Percentiles rank a stretch among this genome's conserved stretches.
These are phyloP conservation scores for Boletus fagicola DNA, from an alignment of 768 basidiomycete genomes.

Conservation along the genomic window DNA sequence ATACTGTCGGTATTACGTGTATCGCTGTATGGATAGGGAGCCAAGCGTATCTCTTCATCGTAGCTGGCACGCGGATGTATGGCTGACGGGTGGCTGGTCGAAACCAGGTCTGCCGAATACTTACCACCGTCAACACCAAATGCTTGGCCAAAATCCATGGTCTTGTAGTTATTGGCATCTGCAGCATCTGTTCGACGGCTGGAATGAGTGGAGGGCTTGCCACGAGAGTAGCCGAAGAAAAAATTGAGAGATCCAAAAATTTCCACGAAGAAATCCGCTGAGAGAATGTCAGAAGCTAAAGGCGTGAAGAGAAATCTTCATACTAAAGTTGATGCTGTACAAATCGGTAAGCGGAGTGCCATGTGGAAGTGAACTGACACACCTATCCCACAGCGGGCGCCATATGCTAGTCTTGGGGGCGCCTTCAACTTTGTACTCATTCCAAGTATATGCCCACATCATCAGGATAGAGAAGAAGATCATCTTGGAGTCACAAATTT, in stretches of 20 bases:
- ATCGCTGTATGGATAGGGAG: constrained; percentile 34
- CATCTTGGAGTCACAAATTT: constrained; percentile 51
- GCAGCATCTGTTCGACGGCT: constrained; percentile 15
- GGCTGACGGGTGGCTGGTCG: constrained; percentile 7
- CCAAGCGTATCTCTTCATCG: constrained; percentile 42
- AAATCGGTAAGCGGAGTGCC: constrained; percentile 4
- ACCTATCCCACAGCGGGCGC: constrained; percentile 68
- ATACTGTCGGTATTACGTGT: constrained; percentile 5
- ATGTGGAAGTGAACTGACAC: constrained; percentile 8
- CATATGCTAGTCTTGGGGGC: constrained; percentile 53
- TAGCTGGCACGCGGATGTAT: constrained; percentile 30
- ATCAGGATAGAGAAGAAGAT: constrained; percentile 74
- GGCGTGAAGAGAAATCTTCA: constrained; percentile 13
- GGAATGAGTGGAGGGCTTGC: constrained; percentile 31
- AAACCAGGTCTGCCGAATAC: constrained; percentile 9
- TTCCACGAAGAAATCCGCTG: constrained; percentile 68
- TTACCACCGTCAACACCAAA: constrained; percentile 35
- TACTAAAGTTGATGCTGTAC: constrained; percentile 46
- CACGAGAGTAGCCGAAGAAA: constrained; percentile 45
- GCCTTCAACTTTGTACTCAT: constrained; percentile 59
- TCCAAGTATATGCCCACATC: constrained; percentile 78
- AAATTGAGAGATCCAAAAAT: constrained; percentile 61
- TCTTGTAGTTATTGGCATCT: constrained; percentile 27
- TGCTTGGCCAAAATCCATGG: constrained; percentile 39
- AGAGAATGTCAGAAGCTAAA: constrained; percentile 8